These are phyloP conservation scores for Podaxis sp. DNA, from an alignment of 768 basidiomycete species.

Conservation along the genomic window DNA sequence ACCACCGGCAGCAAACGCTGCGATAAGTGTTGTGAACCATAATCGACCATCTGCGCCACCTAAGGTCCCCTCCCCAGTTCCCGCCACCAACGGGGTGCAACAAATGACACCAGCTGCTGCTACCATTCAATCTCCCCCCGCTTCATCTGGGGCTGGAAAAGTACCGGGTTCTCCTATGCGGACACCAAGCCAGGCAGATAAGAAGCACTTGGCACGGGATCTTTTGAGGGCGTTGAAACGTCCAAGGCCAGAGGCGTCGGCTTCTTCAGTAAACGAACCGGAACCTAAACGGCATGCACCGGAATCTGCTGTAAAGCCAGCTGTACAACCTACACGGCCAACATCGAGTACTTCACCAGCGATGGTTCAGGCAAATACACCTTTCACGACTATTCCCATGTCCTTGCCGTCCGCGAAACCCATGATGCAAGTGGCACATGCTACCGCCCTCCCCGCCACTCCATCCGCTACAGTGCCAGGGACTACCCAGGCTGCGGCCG, in stretches of 20 bases:
- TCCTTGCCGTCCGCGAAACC: not conserved
- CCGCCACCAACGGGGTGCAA: not conserved
- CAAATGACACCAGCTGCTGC: not conserved
- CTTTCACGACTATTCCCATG: not conserved
- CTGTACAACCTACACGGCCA: not conserved
- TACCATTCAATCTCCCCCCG: not conserved
- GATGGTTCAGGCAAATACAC: not conserved
- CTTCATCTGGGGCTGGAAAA: not conserved
- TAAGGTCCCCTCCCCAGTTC: not conserved
- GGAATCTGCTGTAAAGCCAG: not conserved
- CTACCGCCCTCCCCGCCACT: too few species aligned
- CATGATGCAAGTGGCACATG: not conserved
- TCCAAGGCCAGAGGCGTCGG: slow-evolving; percentile 20
- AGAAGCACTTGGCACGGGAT: slow-evolving; percentile 53
- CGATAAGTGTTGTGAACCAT: not conserved
- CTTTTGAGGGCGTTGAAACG: slow-evolving; percentile 54
- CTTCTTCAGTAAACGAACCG: slow-evolving; percentile 11
- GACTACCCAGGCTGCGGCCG: not conserved
- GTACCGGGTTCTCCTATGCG: slow-evolving; percentile 15
- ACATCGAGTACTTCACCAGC: not conserved
- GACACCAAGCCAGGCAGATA: slow-evolving; percentile 46
- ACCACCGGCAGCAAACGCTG: not conserved
- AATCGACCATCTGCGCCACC: not conserved
- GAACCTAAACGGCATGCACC: slow-evolving; percentile 24
- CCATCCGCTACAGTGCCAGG: not conserved